Conservation (phyloP, 805 yeast species). For the Debaryomyces maramus region DNA sequence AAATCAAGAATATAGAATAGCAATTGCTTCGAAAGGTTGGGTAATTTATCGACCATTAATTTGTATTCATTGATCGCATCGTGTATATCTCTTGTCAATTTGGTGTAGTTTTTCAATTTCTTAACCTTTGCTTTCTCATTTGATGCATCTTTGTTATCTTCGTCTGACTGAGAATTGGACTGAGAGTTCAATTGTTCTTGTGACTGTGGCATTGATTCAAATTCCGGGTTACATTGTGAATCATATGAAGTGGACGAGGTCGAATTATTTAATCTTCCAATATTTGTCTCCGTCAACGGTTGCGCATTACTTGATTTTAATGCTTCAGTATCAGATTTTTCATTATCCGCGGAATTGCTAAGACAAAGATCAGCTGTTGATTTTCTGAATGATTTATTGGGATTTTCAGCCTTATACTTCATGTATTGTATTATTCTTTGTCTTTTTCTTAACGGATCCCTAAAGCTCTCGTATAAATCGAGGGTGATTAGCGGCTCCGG, state of each 20-base stretch:
- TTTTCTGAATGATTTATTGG: constrained; percentile 17
- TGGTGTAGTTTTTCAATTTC: constrained; percentile 52
- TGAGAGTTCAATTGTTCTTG: background rate
- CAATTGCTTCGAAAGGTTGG: constrained; percentile 76
- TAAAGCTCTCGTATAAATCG: constrained; percentile 68
- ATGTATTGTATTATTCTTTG: constrained; percentile 67
- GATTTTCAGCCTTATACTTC: constrained; percentile 54
- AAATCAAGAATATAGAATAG: constrained; percentile 85
- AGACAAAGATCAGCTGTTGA: background rate
- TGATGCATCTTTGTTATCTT: background rate
- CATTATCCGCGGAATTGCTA: constrained; percentile 8
- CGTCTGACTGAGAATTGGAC: constrained; percentile 4
- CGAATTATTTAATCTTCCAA: constrained; percentile 27
- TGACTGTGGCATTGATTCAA: background rate
- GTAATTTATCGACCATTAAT: constrained; percentile 62
- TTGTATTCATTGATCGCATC: constrained; percentile 74
- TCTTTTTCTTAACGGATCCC: constrained; percentile 68
- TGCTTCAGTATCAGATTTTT: constrained; percentile 10
- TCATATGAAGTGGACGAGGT: constrained; percentile 7
- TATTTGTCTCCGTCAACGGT: constrained; percentile 33
- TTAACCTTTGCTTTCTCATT: constrained; percentile 11
- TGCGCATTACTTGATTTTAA: constrained; percentile 17
- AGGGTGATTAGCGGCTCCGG: constrained; percentile 93
- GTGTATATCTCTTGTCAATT: constrained; percentile 61
- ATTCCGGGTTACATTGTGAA: background rate